Base-by-base conservation (phyloP, 169 alveolate genomes). In the Plasmodium malariae region DNA sequence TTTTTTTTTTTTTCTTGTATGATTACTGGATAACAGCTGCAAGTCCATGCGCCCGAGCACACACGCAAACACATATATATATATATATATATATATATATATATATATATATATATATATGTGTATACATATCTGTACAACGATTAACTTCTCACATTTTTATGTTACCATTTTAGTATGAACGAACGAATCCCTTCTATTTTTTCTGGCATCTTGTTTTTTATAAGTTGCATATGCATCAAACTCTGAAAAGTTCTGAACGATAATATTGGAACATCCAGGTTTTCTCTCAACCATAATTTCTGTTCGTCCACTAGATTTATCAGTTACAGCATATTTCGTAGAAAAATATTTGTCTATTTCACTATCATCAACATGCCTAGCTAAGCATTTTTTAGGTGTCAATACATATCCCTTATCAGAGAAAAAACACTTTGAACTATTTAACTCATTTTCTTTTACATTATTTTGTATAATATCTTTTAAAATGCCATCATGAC, bases 221-320 rank as follows among this genome's bases (percentile, higher is more conserved):
- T 65, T 80, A 55, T 63, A 80, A 32, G 90, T 80, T 17, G 67
- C 90, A 34, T 80, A 80, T 12, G 90, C 90, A 80, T 80, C 90
- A 32, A 80, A 80, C 43, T 80, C 90, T 1, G 90, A 65, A 40
- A 80, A 80, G n/a, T 80, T 80, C 59, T 80, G 90, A 34, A 80
- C 90, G 34, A 80, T 80, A 69, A 80, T 65, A 43, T 80, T 65
- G 21, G 90, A 80, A 37, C 90, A 80, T 9, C 90, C 90, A 3
- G 78, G 78, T 67, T 80, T 80, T 40, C 90, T 80, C 21, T 63
- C 90, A 19, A 80, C 90, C 90, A 80, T 80, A 65, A 80, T 80
- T 80, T 80, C 90, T 32, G 90, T 80, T 51, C 90, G 30, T 19
- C 90, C 90, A 65, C 83, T 80, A 19, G 80, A 28, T 43, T 43